phyloP scores from a whole-genome alignment of 2,329 filamentous ascomycete species.

The Thelonectria blattea region DNA sequence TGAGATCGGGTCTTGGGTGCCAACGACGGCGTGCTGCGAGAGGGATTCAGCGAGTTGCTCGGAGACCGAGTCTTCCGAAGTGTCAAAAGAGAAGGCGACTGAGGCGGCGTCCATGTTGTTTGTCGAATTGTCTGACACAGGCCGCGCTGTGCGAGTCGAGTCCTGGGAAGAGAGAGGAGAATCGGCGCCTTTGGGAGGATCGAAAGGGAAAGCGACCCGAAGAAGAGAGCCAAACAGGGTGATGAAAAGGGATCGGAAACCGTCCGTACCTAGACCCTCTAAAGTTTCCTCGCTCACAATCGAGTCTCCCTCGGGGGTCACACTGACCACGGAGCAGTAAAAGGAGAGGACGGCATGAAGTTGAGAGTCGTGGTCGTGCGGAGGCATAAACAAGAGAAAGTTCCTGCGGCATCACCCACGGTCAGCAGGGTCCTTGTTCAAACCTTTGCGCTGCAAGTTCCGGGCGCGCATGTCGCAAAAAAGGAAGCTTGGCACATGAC shows the following conservation, averaged over 20 bases:
- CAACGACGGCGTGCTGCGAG: slow-evolving; percentile 41
- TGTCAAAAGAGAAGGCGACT: slow-evolving; percentile 26
- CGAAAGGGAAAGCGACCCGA: slow-evolving; percentile 64
- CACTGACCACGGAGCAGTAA: slow-evolving; percentile 85
- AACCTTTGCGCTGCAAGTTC: neutral
- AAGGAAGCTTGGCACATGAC: slow-evolving; percentile 40
- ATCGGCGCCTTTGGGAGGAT: slow-evolving; percentile 40
- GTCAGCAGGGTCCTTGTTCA: slow-evolving; percentile 29
- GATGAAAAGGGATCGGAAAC: slow-evolving; percentile 63
- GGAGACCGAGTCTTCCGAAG: slow-evolving; percentile 34
- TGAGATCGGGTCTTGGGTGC: slow-evolving; percentile 44
- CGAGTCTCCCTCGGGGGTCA: slow-evolving; percentile 94
- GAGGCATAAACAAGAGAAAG: slow-evolving; percentile 89
- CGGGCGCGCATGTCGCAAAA: slow-evolving; percentile 18
- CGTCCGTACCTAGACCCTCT: slow-evolving; percentile 89
- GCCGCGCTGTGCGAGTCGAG: slow-evolving; percentile 15
- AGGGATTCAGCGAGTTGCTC: slow-evolving; percentile 34
- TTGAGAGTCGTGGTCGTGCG: slow-evolving; percentile 66
- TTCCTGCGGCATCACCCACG: slow-evolving; percentile 61
- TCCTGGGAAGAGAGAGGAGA: slow-evolving; percentile 25
- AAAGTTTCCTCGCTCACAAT: slow-evolving; percentile 88
- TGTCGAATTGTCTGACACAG: slow-evolving; percentile 23
- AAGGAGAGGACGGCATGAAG: slow-evolving; percentile 87
- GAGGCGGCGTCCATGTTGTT: slow-evolving; percentile 32
- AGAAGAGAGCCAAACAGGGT: slow-evolving; percentile 79